Evolutionary conservation across 1,284 basidiomycete species (phyloP).

Genomic region (Phenoliferia sp.): DNA sequence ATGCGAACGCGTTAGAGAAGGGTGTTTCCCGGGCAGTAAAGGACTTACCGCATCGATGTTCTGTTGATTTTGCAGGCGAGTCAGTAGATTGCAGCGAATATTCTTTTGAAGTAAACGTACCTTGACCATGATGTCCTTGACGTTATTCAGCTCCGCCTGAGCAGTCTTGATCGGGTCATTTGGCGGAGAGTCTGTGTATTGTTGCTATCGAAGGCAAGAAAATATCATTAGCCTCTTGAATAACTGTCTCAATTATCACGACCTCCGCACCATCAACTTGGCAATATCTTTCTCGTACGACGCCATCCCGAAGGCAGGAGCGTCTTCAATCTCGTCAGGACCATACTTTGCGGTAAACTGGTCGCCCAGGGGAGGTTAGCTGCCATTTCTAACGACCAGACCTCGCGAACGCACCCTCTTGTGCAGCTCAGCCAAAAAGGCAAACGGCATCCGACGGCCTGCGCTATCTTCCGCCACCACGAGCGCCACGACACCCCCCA

Average conservation of each 20-base stretch:
- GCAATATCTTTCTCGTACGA: slow-evolving; percentile 60
- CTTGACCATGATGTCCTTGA: slow-evolving; percentile 59
- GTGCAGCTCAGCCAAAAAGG: slow-evolving; percentile 83
- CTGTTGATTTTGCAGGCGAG: neutral
- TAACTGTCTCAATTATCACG: neutral
- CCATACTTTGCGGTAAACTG: slow-evolving; percentile 55
- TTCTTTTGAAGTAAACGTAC: neutral
- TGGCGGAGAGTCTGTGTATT: slow-evolving; percentile 84
- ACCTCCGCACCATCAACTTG: slow-evolving; percentile 56
- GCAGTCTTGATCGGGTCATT: slow-evolving; percentile 80
- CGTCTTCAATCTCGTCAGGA: slow-evolving; percentile 44
- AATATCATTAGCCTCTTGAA: neutral
- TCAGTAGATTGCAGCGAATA: neutral
- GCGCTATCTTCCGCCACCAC: slow-evolving; percentile 90
- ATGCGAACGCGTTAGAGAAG: slow-evolving; percentile 39
- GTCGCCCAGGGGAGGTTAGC: neutral
- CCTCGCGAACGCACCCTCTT: slow-evolving; percentile 50
- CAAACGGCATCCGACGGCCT: slow-evolving; percentile 87
- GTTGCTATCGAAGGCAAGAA: slow-evolving; percentile 43
- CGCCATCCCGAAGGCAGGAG: slow-evolving; percentile 50
- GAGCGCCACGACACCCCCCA: slow-evolving; percentile 66
- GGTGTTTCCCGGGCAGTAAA: neutral
- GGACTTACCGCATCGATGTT: neutral
- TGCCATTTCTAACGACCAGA: neutral
- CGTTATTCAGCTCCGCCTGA: slow-evolving; percentile 82